These are phyloP conservation scores for Phytophthora meadii DNA, from an alignment of 352 stramenopile species.

Conservation along the genomic window DNA sequence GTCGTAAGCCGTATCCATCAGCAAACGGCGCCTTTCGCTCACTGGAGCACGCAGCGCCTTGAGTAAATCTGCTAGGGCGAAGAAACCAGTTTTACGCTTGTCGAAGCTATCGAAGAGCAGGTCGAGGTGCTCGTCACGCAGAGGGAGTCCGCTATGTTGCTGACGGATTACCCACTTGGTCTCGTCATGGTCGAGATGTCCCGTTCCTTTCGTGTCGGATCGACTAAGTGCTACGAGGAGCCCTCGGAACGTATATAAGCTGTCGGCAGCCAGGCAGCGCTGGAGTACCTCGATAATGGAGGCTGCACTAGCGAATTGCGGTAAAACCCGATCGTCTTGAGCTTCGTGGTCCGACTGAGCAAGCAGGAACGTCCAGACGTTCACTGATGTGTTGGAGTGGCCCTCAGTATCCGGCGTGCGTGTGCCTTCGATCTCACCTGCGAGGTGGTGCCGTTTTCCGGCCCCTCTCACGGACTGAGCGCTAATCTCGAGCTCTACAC, in stretches of 20 bases:
- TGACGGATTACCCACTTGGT: conserved; percentile 68
- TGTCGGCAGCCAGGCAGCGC: conserved; percentile 58
- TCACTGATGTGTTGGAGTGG: conserved; percentile 45
- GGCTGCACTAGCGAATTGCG: conserved; percentile 45
- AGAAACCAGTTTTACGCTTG: conserved; percentile 69
- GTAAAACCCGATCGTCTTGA: conserved; percentile 51
- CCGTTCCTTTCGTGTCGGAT: conserved; percentile 53
- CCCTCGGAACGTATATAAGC: conserved; percentile 67
- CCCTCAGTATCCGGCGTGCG: conserved; percentile 79
- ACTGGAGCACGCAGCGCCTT: conserved; percentile 50
- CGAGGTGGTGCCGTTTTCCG: conserved; percentile 79
- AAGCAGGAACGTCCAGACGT: conserved; percentile 77
- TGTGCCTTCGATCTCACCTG: conserved; percentile 56
- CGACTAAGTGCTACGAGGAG: conserved; percentile 53
- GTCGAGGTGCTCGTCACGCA: conserved; percentile 82
- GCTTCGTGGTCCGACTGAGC: conserved; percentile 46
- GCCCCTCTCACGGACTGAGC: conserved; percentile 47
- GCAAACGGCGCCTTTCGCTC: conserved; percentile 33
- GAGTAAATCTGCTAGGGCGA: conserved; percentile 57
- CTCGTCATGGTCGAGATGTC: conserved; percentile 71
- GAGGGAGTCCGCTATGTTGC: conserved; percentile 47
- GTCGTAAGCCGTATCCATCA: conserved; percentile 57
- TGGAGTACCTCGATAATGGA: conserved; percentile 62
- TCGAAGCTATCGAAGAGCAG: conserved; percentile 77
- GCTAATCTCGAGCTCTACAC: conserved; percentile 80